A percentile compares a stretch with the other conserved stretches of the same genome.
Evolutionary conservation across 352 stramenopile genomes (phyloP).

Genomic region (Elongisporangium prolatum): DNA sequence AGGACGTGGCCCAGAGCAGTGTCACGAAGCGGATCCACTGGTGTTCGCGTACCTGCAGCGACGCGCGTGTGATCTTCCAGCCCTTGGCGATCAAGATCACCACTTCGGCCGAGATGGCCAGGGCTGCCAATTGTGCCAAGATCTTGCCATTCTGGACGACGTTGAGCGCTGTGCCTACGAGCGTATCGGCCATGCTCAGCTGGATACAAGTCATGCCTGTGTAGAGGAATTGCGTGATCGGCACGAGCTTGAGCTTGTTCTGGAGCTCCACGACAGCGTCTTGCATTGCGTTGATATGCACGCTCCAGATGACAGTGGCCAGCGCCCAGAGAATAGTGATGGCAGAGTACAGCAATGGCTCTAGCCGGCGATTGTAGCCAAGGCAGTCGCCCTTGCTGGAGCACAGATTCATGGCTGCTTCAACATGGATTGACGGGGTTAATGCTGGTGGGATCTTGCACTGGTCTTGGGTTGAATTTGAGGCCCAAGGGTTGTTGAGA

Average conservation of each 20-base stretch:
- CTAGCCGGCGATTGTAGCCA: conserved; percentile 3
- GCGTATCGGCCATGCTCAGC: conserved; percentile 22
- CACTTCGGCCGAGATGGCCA: conserved; percentile 41
- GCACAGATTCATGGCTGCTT: conserved; percentile 50
- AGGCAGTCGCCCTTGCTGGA: conserved; percentile 33
- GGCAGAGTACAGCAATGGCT: conserved; percentile 1
- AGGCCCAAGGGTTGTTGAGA: conserved; percentile 18
- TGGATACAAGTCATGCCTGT: conserved; percentile 19
- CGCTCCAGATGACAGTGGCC: conserved; percentile 29
- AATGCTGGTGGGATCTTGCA: conserved; percentile 23
- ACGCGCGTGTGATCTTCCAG: conserved; percentile 59
- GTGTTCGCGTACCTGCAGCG: conserved; percentile 35
- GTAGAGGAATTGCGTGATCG: conserved; percentile 29
- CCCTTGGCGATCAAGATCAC: conserved; percentile 59
- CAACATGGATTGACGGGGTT: conserved; percentile 26
- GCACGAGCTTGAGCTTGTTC: conserved; percentile 47
- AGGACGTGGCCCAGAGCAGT: conserved; percentile 42
- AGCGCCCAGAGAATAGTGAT: conserved; percentile 29
- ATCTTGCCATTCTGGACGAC: conserved; percentile 32
- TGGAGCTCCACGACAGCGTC: conserved; percentile 49
- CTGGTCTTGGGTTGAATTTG: conserved; percentile 9
- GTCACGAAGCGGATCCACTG: conserved; percentile 60
- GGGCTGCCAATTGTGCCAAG: conserved; percentile 33
- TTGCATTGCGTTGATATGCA: conserved; percentile 36
- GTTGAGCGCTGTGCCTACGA: conserved; percentile 29